Evolutionary conservation across 805 yeast species (phyloP), one percentile per base, ranked within the genome.

Genomic region (Torulaspora franciscae): DNA sequence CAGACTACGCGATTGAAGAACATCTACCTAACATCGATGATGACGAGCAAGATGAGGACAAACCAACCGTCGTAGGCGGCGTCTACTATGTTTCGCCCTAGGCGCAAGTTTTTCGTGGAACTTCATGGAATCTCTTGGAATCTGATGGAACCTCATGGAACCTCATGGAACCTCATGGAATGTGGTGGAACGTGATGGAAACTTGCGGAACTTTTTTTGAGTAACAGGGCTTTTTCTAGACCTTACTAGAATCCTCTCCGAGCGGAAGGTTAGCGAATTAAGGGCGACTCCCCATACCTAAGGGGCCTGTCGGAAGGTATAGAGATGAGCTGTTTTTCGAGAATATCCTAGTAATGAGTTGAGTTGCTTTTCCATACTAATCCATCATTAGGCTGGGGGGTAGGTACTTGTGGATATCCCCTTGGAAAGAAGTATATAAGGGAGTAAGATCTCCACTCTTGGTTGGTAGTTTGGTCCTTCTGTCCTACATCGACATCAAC

Each of bases 1-100:
- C 37, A n/a, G 14, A 32, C 9, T 32, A 29, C 22, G 32, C 24
- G 8, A 15, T 14, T 17, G 22, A 29, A 14, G 42, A 33, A 26
- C 24, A 39, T 38, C 39, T 33, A 15, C 32, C 37, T 40, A 47
- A 19, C 14, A 29, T 24, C 8, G 43, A 40, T 26, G 14, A 41
- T 30, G 46, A 42, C 11, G 51, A 47, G 1, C 51, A 52, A 9
- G 57, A 54, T 24, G 58, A 54, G 9, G 48, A 46, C 17, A 36
- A 44, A 9, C 61, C 61, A 8, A 47, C 53, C 3, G 41, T 52
- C 10, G 59, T 45, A 3, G 47, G 54, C 1, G 52, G 56, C 3
- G 48, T 57, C 8, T 55, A 48, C 24, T 54, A 54, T 33, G 33
- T 25, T 22, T 37, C 36, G 6, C 38, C 33, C 2, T 38, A 36